Percentiles rank a stretch among this genome's conserved stretches.
phyloP scores from a whole-genome alignment of 2,329 filamentous ascomycete genomes.

The Stagonosporopsis chrysanthemi region DNA sequence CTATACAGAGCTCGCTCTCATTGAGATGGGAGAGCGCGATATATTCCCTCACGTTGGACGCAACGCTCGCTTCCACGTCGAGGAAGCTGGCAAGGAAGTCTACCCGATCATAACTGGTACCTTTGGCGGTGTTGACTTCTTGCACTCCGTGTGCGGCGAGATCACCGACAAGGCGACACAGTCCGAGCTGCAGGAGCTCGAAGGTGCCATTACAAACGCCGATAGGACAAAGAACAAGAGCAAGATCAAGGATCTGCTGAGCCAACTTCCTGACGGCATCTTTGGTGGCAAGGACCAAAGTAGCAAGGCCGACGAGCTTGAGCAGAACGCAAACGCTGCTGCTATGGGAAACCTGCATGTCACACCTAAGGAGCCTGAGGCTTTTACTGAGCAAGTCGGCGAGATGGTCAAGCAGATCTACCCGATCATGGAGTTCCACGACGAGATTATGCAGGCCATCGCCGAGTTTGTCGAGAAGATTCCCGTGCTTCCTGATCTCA shows the following conservation, averaged over 20 bases:
- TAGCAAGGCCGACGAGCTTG: conserved; percentile 78
- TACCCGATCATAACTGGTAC: conserved; percentile 90
- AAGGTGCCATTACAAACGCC: conserved; percentile 75
- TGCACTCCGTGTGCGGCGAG: conserved; percentile 82
- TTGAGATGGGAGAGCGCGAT: conserved; percentile 81
- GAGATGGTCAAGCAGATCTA: conserved; percentile 81
- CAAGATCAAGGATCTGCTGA: conserved; percentile 78
- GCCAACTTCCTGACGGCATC: conserved; percentile 81
- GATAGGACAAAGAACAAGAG: conserved; percentile 72
- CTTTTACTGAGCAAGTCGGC: conserved; percentile 79
- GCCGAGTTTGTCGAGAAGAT: conserved; percentile 82
- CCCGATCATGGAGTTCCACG: conserved; percentile 89
- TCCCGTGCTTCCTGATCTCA: conserved; percentile 80
- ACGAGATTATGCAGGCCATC: conserved; percentile 83
- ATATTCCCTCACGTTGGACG: conserved; percentile 89
- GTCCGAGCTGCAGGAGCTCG: conserved; percentile 86
- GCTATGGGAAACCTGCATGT: conserved; percentile 78
- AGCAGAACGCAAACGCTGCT: conserved; percentile 75
- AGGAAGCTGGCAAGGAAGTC: conserved; percentile 70
- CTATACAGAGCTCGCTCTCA: conserved; percentile 86
- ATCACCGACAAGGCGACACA: conserved; percentile 90
- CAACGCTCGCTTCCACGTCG: conserved; percentile 72
- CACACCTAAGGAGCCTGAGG: conserved; percentile 81
- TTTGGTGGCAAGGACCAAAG: conserved; percentile 79
- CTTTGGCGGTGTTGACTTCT: conserved; percentile 92